Percentiles rank a stretch among this genome's conserved stretches.
These are phyloP conservation scores for Cryptococcus sp. DNA, from an alignment of 1,284 basidiomycete species.

Conservation along the genomic window DNA sequence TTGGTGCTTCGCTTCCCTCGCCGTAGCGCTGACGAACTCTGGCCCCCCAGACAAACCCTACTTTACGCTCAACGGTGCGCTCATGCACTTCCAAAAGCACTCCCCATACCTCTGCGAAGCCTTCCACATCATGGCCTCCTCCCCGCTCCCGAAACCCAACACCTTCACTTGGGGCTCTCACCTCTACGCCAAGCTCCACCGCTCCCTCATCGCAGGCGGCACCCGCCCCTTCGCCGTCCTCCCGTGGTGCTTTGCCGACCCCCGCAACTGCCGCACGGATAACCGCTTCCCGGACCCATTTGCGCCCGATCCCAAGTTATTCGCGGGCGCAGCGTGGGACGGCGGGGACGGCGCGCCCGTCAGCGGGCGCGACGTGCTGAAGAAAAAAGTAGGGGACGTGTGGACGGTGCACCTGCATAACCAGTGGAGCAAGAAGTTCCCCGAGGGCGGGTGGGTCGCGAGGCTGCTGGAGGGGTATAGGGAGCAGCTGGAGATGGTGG, in stretches of 20 bases:
- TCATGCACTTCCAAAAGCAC: slow-evolving; percentile 82
- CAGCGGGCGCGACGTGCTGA: slow-evolving; percentile 52
- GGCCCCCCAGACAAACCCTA: slow-evolving; percentile 69
- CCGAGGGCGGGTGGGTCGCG: slow-evolving; percentile 73
- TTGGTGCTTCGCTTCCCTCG: neutral
- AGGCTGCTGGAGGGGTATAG: slow-evolving; percentile 66
- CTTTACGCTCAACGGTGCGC: slow-evolving; percentile 80
- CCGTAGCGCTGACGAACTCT: neutral
- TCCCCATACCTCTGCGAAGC: slow-evolving; percentile 94
- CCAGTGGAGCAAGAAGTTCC: slow-evolving; percentile 82
- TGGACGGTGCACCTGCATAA: slow-evolving; percentile 90
- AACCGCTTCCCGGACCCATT: slow-evolving; percentile 90
- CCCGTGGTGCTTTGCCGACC: slow-evolving; percentile 89
- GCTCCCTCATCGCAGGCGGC: slow-evolving; percentile 66
- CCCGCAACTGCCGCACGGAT: slow-evolving; percentile 79
- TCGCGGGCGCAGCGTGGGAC: slow-evolving; percentile 61
- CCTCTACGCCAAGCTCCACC: slow-evolving; percentile 82
- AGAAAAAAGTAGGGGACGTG: slow-evolving; percentile 63
- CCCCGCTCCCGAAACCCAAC: slow-evolving; percentile 66
- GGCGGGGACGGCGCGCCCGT: slow-evolving; percentile 57
- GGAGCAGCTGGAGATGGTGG: slow-evolving; percentile 26
- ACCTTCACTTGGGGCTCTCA: slow-evolving; percentile 89
- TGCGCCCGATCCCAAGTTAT: slow-evolving; percentile 57
- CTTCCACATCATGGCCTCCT: slow-evolving; percentile 79
- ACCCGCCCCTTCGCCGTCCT: slow-evolving; percentile 82